Base-by-base conservation (phyloP, 225 moss, liverwort and hornwort species). In the Physcomitrium patens region DNA sequence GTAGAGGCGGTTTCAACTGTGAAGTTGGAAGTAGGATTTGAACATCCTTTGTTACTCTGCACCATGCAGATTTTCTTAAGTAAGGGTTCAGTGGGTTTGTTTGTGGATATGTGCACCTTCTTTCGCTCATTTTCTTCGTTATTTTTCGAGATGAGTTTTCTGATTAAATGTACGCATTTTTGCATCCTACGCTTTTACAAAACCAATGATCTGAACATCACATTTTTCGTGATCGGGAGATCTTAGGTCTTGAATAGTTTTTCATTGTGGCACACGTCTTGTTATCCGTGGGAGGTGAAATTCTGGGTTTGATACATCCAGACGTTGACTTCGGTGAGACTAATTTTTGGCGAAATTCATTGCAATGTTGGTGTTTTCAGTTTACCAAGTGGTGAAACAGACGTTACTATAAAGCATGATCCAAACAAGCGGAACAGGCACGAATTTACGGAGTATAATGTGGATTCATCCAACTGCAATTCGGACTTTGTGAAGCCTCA, bases 381-480 rank as follows among this genome's bases (percentile, higher is more conserved):
- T 22, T 41, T 63, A 26, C 63, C 60, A 9, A 52, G 44, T 62
- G 61, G 69, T 69, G 44, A 22, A 69, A 22, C 42, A 42, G 62
- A 52, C 22, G 61, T 50, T 5, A 10, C 22, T 14, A 41, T 37
- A 12, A 22, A 12, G 16, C 20, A 52, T 52, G 69, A 62, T 63
- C 61, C 61, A 37, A 62, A 63, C 42, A 77, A 77, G 43, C 69
- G 69, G 28, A 64, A 77, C 43, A 51, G 53, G 12, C 77, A 68
- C 17, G 76, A 20, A 3, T 43, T 62, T 15, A 4, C 62, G 1
- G 46, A 51, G 6, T 69, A 42, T 18, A 77, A 69, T 44, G 69
- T 49, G 14, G 59, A 31, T 23, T 77, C 77, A 48, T 61, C 37
- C 44, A 52, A 70, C 49, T 68, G 41, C 5, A 12, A 57, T 26